Conservation (phyloP, 768 basidiomycete species). For the Calvatia gigantea region DNA sequence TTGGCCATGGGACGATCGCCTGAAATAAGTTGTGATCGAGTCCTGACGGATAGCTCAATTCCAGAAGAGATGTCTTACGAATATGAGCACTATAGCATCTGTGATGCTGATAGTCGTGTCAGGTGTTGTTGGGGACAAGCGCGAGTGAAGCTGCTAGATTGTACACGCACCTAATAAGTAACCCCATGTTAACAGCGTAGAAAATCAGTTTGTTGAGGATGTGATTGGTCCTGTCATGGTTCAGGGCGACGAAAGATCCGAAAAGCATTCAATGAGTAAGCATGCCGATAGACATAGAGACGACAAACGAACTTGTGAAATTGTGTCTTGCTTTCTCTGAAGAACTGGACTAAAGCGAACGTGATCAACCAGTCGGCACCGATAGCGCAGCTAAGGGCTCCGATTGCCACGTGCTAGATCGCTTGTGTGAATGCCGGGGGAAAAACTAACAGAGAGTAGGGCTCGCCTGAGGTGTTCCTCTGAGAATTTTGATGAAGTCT, state of each 20-base stretch:
- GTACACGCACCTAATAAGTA: not conserved
- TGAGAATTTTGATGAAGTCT: not conserved
- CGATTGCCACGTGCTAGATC: slow-evolving; percentile 2
- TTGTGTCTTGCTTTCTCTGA: not conserved
- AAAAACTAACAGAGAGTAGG: not conserved
- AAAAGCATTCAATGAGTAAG: not conserved
- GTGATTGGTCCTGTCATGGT: not conserved
- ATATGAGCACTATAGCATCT: slow-evolving; percentile 5
- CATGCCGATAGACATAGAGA: not conserved
- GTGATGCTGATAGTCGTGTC: not conserved
- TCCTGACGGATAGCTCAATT: not conserved
- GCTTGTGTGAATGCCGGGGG: not conserved
- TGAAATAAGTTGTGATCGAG: not conserved
- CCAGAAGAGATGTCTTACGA: not conserved
- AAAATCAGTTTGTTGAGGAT: slow-evolving; percentile 8
- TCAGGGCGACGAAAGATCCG: not conserved
- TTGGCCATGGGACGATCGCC: not conserved
- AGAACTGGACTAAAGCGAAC: slow-evolving; percentile 1
- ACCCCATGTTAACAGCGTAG: slow-evolving; percentile 6
- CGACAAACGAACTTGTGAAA: slow-evolving; percentile 2
- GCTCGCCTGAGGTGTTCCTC: not conserved
- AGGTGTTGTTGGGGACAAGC: no score
- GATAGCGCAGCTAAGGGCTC: slow-evolving; percentile 2
- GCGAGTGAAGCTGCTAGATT: not conserved
- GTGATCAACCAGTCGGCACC: slow-evolving; percentile 12